Evolutionary conservation across 2,329 filamentous ascomycete species (phyloP), one percentile per base, ranked within the genome.

Genomic region (Xylariaceae sp.): DNA sequence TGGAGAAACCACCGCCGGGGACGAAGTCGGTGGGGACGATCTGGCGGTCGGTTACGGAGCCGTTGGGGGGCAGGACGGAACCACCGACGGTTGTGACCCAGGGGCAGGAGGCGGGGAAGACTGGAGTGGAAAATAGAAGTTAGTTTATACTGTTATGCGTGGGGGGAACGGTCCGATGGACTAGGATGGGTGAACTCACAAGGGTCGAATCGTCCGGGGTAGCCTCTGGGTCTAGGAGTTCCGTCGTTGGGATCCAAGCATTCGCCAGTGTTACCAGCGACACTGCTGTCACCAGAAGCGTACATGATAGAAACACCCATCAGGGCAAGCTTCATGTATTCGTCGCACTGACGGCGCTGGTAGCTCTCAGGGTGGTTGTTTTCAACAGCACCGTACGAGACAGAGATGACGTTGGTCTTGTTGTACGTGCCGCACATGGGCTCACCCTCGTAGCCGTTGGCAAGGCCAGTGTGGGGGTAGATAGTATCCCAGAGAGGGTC

Each of bases 361-460:
- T 83, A 84, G 58, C 71, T 72, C 4, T 74, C 71, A 1, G 78
- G 76, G 6, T 80, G 71, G 54, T 78, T 77, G n/a, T 73, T 74
- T 70, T 83, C 80, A 62, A 78, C 77, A 63, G 77, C 77, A 23
- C 73, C 75, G 68, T 84, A 84, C 2, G 77, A 81, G 35, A 80
- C 79, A 23, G 75, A 78, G 60, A 83, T 78, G 58, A 83, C 80
- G 55, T 82, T 80, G 4, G 81, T 76, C 2, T 76, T 64, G 2
- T 55, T 51, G 54, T 72, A 76, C 2, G 67, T 71, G 45, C 80
- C 80, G 67, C 80, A 83, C 57, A 75, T 72, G 58, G 76, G 69
- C n/a, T 72, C 61, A 3, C 74, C 74, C 51, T 75, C 69, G 63
- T 76, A 80, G 4, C 70, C 74, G 62, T 77, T 75, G 23, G 74